phyloP scores from a whole-genome alignment of 768 basidiomycete species.

The Suillus weaverae region DNA sequence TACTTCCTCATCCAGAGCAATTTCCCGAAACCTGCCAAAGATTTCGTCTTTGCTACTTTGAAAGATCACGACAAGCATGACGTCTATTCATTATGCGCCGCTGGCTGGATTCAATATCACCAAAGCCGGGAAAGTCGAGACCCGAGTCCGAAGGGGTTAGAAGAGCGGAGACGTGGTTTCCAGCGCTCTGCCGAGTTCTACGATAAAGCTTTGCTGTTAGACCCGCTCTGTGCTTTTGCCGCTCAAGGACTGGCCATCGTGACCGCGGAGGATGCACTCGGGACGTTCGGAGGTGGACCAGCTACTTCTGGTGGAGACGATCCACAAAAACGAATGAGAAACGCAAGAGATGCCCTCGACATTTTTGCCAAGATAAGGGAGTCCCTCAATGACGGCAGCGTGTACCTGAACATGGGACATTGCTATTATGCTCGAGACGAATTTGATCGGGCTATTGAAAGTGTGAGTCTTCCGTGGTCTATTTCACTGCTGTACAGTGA shows the following conservation, averaged over 20 bases:
- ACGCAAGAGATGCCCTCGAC: conserved; percentile 84
- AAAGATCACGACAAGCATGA: conserved; percentile 87
- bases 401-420: conserved; percentile 96
- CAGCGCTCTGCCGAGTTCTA: conserved; percentile 87
- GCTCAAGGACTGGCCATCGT: conserved; percentile 95
- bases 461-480: conserved; percentile 52
- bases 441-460: conserved; percentile 94
- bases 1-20: conserved; percentile 87
- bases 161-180: conserved; percentile 77
- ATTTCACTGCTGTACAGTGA: neutral
- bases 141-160: conserved; percentile 43
- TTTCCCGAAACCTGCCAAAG: conserved; percentile 69
- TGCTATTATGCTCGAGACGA: conserved; percentile 93
- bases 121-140: conserved; percentile 85
- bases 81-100: conserved; percentile 86
- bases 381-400: conserved; percentile 76
- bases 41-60: conserved; percentile 87
- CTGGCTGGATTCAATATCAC: conserved; percentile 83
- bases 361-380: conserved; percentile 92
- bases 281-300: conserved; percentile 56
- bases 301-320: conserved; percentile 60
- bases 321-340: conserved; percentile 59
- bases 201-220: conserved; percentile 84
- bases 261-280: conserved; percentile 88
- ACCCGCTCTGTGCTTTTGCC: conserved; percentile 86